Conservation (phyloP, 1,139 yeast species). For the Yamadazyma siamensis region DNA sequence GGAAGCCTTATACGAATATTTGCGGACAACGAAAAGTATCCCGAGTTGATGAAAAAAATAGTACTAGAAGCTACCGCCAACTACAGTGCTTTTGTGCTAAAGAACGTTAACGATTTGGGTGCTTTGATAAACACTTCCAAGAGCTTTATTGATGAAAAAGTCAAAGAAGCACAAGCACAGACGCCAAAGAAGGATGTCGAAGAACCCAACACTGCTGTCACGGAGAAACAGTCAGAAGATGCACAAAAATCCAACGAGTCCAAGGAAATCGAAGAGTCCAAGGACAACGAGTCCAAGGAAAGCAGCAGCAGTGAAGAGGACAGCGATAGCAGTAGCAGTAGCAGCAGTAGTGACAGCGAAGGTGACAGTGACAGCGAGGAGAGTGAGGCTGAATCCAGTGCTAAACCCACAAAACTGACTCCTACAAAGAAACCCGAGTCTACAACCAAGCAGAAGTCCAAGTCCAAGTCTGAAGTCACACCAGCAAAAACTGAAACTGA, state of each 20-base stretch:
- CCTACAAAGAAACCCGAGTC: too few species aligned
- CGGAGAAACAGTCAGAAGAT: background rate
- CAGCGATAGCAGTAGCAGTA: too few species aligned
- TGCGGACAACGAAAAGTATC: constrained; percentile 10
- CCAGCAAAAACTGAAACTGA: too few species aligned
- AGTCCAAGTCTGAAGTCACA: constrained; percentile 1
- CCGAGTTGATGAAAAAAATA: constrained; percentile 20
- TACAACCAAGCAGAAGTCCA: too few species aligned
- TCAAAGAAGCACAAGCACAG: constrained; percentile 1
- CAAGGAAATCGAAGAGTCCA: background rate
- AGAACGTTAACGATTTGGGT: constrained; percentile 26
- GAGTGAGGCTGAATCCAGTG: constrained; percentile 3
- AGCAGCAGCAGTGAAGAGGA: background rate
- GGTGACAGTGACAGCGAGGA: constrained; percentile 4
- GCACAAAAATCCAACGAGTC: constrained; percentile 2
- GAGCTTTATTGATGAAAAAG: constrained; percentile 2
- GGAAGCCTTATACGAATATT: constrained; percentile 11
- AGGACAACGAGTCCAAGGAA: background rate
- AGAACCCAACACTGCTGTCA: constrained; percentile 1
- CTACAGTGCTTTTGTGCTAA: constrained; percentile 24
- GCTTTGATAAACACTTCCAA: constrained; percentile 6
- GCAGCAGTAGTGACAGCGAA: constrained; percentile 1
- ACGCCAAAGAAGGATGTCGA: constrained; percentile 2
- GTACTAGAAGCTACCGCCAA: constrained; percentile 23
- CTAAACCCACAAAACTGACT: too few species aligned